phyloP scores from a whole-genome alignment of 1,284 basidiomycete species.

The Apiotrichum siamense region DNA sequence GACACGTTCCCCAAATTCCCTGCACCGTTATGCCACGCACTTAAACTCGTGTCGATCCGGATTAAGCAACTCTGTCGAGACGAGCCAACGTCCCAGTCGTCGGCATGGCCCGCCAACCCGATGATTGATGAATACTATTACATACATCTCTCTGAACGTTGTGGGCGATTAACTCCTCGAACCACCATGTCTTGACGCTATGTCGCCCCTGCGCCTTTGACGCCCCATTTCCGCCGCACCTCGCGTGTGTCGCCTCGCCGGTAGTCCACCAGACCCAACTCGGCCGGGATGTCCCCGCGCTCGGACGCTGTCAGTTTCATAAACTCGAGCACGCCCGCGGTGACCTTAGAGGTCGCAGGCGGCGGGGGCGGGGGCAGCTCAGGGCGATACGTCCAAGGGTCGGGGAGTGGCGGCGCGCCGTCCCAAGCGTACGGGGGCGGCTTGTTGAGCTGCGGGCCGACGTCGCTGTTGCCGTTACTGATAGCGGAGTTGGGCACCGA shows the following conservation, averaged over 20 bases:
- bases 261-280: slow-evolving; percentile 43
- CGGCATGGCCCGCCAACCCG: no score
- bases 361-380: slow-evolving; percentile 8
- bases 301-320: slow-evolving; percentile 42
- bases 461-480: slow-evolving; percentile 10
- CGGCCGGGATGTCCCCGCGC: slow-evolving; percentile 40
- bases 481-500: slow-evolving; percentile 4
- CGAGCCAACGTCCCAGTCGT: no score
- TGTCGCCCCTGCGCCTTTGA: slow-evolving; percentile 14
- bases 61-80: no score
- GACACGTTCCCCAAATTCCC: no score
- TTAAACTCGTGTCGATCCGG: no score
- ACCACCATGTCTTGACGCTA: background rate
- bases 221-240: slow-evolving; percentile 17
- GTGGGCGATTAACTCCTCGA: no score
- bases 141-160: no score
- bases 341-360: slow-evolving; percentile 19
- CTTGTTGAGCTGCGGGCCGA: slow-evolving; percentile 4
- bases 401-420: slow-evolving; percentile 31
- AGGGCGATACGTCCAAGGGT: slow-evolving; percentile 33
- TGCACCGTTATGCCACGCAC: no score
- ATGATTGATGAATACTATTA: no score
- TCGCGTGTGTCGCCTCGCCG: slow-evolving; percentile 13
- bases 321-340: slow-evolving; percentile 37
- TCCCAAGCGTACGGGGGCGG: slow-evolving; percentile 28